Evolutionary conservation across 2,329 filamentous ascomycete species (phyloP), one percentile per base, ranked within the genome.

Genomic region (Apiospora arundinis): DNA sequence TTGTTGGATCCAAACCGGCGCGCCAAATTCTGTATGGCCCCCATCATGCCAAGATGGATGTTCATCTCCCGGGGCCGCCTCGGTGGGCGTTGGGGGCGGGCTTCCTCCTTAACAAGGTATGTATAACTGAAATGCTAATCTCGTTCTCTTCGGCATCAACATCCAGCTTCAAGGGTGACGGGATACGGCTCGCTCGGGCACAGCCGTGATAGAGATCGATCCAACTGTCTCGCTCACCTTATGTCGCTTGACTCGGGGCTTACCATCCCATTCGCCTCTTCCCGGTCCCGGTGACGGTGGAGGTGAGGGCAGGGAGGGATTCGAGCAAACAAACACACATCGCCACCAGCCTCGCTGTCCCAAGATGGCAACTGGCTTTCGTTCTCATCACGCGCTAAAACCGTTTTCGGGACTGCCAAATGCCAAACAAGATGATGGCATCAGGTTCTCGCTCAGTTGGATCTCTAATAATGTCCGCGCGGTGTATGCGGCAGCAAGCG

Each of bases 61-160:
- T 63, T 63, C 32, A 32, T 63, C 40, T 21, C 56, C 56, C 32
- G 28, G 28, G 21, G 14, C 28, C 32, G 56, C 8, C 7, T 21
- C 18, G 56, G 21, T 63, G 32, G 56, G 56, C 25, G 32, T 18
- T 40, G 56, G 32, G 32, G 28, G 56, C 56, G 56, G 56, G 28
- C 28, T 18, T 6, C 18, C 4, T 18, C 6, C 25, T 37, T 12
- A n/a, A n/a, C n/a, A n/a, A n/a, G n/a, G n/a, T n/a, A 63, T 63
- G 18, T 63, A 40, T 63, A 63, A 63, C 56, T n/a, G 32, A 12
- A 40, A 63, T n/a, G n/a, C 52, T 40, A 63, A 63, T 63, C 8
- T 40, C 56, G 56, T 28, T 32, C 40, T 8, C 32, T n/a, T 40
- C 56, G 56, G 56, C 56, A 40, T 63, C 56, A 63, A 28, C 9